Base-by-base conservation (phyloP, 2,329 filamentous ascomycete genomes). In the Pestalotiopsis sp. region DNA sequence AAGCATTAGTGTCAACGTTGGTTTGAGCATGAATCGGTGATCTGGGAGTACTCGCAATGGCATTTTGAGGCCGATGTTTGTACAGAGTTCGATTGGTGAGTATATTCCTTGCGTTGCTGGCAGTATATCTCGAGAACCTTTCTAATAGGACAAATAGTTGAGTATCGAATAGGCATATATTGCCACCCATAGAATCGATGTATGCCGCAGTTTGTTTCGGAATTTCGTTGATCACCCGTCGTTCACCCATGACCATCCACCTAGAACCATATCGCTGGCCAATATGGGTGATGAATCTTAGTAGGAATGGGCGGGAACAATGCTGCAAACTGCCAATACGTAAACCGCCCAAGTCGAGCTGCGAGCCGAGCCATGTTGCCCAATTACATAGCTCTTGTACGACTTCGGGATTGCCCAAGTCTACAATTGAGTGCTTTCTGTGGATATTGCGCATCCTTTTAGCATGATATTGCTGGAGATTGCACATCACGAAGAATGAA, bases 161-260 rank as follows among this genome's bases (percentile, higher is more conserved):
- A 23, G 88, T 86, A 77, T 94, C 92, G 75, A 91, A 93, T 23
- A 92, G 82, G 38, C 20, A 7, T 20, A 36, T 36, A 36, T 36
- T 36, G 31, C 31, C 31, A 36, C 31, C 31, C 31, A 36, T 7
- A 7, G 7, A 36, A 36, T 27, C 20, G 20, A 23, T 23, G 20
- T 23, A 23, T 23, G 20, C 20, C 20, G 20, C 20, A 23, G 20
- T 23, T 23, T 23, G 20, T 23, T 23, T 23, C 20, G 20, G 27
- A 27, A 3, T 27, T 4, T 27, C 27, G 27, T 4, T 27, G 25
- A 11, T 13, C 27, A 17, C 20, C 59, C 59, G 38, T 20, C 38
- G 38, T 7, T 61, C 25, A 14, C 59, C 59, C 13, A 38, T 39
- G 7, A 20, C 23, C 14, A 36, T 31, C 59, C 27, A 38, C 14